These are phyloP conservation scores for Fraxinus excelsior DNA, from an alignment of 257 asterid genomes.

Conservation along the genomic window DNA sequence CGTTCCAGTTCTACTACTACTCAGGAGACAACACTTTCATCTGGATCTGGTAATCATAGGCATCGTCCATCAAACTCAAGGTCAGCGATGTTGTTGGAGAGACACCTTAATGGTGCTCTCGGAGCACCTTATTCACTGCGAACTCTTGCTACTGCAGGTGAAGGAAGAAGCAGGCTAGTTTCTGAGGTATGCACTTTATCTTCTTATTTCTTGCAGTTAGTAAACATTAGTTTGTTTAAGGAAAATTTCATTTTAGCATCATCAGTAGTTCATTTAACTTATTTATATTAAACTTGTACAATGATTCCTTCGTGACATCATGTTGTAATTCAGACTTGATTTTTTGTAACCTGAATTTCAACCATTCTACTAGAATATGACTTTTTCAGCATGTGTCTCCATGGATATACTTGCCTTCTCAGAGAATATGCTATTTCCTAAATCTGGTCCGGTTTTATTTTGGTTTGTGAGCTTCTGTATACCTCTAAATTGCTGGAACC, in stretches of 20 bases:
- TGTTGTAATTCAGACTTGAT: constrained; percentile 6
- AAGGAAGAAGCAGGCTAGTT: constrained; percentile 75
- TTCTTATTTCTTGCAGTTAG: constrained; percentile 4
- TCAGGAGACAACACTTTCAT: constrained; percentile 44
- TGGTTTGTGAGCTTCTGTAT: not conserved
- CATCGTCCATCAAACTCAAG: constrained; percentile 56
- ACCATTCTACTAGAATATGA: not conserved
- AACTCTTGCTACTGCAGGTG: constrained; percentile 58
- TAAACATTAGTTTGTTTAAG: not conserved
- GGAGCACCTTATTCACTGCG: constrained; percentile 64
- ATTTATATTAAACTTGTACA: not conserved
- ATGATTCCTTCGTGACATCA: constrained; percentile 7
- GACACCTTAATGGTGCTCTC: constrained; percentile 65
- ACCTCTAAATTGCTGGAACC: not conserved
- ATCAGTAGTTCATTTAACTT: not conserved
- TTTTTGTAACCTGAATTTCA: constrained; percentile 9
- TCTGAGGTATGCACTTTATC: constrained; percentile 65
- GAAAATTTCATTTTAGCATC: not conserved
- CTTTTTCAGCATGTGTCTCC: not conserved
- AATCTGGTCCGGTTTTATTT: not conserved
- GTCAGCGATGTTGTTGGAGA: constrained; percentile 66
- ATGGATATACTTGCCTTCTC: not conserved
- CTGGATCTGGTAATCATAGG: constrained; percentile 55
- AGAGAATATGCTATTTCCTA: not conserved
- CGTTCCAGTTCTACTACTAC: constrained; percentile 44